Conservation (phyloP, 192 early-diverging fungal genomes). For the Rhizophagus clarus region DNA sequence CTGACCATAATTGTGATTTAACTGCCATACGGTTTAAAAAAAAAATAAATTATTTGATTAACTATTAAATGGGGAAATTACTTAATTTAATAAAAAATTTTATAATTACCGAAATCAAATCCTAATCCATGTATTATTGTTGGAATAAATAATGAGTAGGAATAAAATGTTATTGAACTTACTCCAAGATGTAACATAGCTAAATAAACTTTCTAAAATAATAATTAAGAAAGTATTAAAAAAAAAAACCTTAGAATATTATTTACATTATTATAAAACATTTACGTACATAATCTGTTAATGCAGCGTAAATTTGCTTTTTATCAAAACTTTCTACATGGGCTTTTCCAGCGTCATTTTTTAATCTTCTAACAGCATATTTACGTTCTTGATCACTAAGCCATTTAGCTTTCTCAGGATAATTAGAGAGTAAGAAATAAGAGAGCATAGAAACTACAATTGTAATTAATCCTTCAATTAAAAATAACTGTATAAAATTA, state of each 20-base stretch:
- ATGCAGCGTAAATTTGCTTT: conserved; percentile 50
- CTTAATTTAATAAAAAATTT: not conserved
- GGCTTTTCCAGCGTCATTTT: conserved; percentile 51
- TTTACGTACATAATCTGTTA: conserved; percentile 46
- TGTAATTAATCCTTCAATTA: conserved; percentile 62
- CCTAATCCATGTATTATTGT: conserved; percentile 71
- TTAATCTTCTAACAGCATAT: conserved; percentile 44
- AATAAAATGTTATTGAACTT: conserved; percentile 61
- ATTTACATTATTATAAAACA: not conserved
- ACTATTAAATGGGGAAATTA: not conserved
- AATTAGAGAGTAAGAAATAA: conserved; percentile 51
- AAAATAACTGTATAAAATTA: conserved; percentile 48
- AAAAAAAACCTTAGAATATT: too few relatives aligned
- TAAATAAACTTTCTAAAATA: conserved; percentile 43
- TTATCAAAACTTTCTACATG: conserved; percentile 52
- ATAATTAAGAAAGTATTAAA: not conserved
- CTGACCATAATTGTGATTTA: not conserved
- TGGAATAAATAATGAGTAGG: conserved; percentile 68
- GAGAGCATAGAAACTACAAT: conserved; percentile 40
- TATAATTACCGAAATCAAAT: conserved; percentile 40
- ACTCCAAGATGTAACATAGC: conserved; percentile 65
- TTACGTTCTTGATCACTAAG: conserved; percentile 49
- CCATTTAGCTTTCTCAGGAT: conserved; percentile 50
- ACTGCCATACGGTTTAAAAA: too few relatives aligned
- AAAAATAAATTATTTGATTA: too few relatives aligned